phyloP scores from a whole-genome alignment of 2,329 filamentous ascomycete species.

The Drechslera avenae region DNA sequence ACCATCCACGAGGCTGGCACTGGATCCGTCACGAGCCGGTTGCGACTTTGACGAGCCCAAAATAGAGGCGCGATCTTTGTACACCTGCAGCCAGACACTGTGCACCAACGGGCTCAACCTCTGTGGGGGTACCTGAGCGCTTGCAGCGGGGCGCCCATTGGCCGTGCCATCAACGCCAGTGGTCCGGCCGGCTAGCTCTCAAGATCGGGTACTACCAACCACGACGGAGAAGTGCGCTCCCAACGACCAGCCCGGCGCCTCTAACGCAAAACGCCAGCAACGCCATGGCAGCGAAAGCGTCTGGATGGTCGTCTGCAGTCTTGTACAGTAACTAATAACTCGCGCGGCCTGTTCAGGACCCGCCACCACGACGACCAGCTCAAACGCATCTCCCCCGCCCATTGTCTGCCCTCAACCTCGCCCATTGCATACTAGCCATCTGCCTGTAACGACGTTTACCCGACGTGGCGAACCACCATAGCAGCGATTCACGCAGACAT shows the following conservation, averaged over 20 bases:
- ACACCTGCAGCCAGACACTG: conserved; percentile 27
- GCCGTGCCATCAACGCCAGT: conserved; percentile 28
- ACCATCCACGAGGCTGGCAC: conserved; percentile 21
- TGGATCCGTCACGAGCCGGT: conserved; percentile 12
- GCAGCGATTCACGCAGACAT: conserved; percentile 12
- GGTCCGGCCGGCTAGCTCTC: background rate
- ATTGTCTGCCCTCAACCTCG: conserved; percentile 19
- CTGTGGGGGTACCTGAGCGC: conserved; percentile 35
- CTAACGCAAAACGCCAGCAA: conserved; percentile 25
- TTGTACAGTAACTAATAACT: too few relatives aligned
- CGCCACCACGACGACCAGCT: conserved; percentile 15
- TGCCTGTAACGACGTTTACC: conserved; percentile 21
- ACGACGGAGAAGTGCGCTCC: conserved; percentile 34
- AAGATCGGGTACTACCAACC: conserved; percentile 39
- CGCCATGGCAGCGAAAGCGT: conserved; percentile 1
- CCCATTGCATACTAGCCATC: conserved; percentile 21
- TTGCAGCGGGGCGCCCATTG: conserved; percentile 34
- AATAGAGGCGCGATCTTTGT: conserved; percentile 34
- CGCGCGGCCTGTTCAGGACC: background rate
- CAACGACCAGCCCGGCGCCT: conserved; percentile 37
- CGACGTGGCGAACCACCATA: conserved; percentile 9
- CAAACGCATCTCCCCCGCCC: conserved; percentile 27
- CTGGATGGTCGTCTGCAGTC: too few relatives aligned
- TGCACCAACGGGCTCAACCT: conserved; percentile 23
- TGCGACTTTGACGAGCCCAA: conserved; percentile 20